Conservation (phyloP, 2,329 filamentous ascomycete genomes). For the Calonectria ilicicola region DNA sequence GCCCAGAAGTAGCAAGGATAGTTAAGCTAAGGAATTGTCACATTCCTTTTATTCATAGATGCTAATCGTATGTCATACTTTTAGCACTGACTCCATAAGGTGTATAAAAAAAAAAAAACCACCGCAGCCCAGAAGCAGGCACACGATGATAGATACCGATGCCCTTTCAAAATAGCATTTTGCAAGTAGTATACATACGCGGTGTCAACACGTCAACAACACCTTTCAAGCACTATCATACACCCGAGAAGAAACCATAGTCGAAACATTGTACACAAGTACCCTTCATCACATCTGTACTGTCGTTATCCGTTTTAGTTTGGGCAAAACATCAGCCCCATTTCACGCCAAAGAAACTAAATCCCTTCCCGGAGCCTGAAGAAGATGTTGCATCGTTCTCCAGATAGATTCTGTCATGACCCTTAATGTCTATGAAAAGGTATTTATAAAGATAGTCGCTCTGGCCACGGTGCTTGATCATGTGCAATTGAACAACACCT, state of each 20-base stretch:
- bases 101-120: neutral
- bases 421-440: slow-evolving; percentile 83
- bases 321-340: slow-evolving; percentile 54
- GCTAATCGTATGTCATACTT: too few relatives aligned
- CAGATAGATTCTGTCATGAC: slow-evolving; percentile 73
- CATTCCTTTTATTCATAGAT: too few relatives aligned
- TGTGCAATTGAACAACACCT: slow-evolving; percentile 82
- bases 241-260: neutral
- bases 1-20: too few relatives aligned
- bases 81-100: neutral
- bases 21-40: too few relatives aligned
- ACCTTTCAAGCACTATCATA: neutral
- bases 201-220: neutral
- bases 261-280: slow-evolving; percentile 1
- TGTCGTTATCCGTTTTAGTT: neutral
- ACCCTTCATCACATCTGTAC: neutral
- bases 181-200: neutral
- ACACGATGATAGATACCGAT: too few relatives aligned
- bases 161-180: neutral
- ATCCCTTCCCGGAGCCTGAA: slow-evolving; percentile 53
- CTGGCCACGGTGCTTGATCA: slow-evolving; percentile 75
- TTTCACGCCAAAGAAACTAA: slow-evolving; percentile 72
- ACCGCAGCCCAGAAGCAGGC: neutral
- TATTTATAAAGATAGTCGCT: slow-evolving; percentile 82
- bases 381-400: slow-evolving; percentile 67